Evolutionary conservation across 108 stramenopile genomes (phyloP), one percentile per base, ranked within the genome.

Genomic region (Cyclotella choctawhatcheeana): DNA sequence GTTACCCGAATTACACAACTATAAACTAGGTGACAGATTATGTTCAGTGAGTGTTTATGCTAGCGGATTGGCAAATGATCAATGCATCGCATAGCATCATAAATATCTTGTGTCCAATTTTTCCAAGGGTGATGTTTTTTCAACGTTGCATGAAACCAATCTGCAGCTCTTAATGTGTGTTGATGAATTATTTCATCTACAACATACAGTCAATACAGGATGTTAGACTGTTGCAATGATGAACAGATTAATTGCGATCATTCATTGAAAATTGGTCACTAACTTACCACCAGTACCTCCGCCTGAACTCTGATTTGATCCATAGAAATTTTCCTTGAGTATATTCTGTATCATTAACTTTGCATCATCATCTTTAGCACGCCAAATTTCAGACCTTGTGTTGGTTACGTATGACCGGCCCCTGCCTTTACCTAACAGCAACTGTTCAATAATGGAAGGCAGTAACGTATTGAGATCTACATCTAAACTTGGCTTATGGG

Each of bases 31-130:
- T 14, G 13, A 45, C 7, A 30, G 17, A 48, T 64, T 64, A 31
- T 29, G 45, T 27, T 35, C n/a, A n/a, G n/a, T n/a, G n/a, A n/a
- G n/a, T 20, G 22, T 8, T 6, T 1, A 0, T 44, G 25, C 40
- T 74, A 88, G 26, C 62, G 22, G 22, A 91, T 88, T 21, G 89
- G 89, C 50, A 91, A 61, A 62, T 91, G 89, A 73, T 91, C 89
- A 32, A 91, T 88, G 70, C 87, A 88, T 65, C 89, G 34, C 89
- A 91, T 88, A n/a, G 84, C 89, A 67, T 91, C 89, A 29, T 91
- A 91, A 32, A 91, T 88, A 52, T 91, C 89, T 27, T 76, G 44
- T 40, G 89, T 88, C 89, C 89, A 91, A 40, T 78, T 85, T 31
- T 73, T 81, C 89, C 89, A 91, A 22, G 89, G 89, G 32, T 75